Evolutionary conservation across 345 rosid genomes (phyloP).

Genomic region (Brassica nigra): DNA sequence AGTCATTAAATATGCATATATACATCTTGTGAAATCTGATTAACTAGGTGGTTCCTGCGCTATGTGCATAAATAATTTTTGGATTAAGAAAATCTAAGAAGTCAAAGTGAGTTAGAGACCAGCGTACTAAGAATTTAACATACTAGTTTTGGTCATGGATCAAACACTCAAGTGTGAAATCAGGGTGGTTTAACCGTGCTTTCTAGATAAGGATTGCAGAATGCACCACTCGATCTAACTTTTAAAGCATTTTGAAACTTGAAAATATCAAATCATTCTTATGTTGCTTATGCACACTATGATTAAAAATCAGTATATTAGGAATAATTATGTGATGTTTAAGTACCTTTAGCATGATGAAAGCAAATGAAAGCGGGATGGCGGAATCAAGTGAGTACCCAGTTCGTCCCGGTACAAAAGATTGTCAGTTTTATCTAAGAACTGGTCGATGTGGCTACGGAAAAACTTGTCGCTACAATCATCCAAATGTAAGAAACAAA

Average conservation of each 20-base stretch:
- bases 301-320: background rate
- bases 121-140: background rate
- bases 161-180: background rate
- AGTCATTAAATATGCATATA: background rate
- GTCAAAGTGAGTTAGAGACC: background rate
- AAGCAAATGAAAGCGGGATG: background rate
- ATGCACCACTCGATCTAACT: background rate
- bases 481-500: constrained; percentile 4
- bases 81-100: background rate
- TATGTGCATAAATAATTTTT: background rate
- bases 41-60: no score
- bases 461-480: background rate
- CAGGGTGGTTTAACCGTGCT: background rate
- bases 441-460: background rate
- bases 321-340: background rate
- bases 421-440: background rate
- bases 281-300: background rate
- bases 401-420: background rate
- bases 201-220: background rate
- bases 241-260: background rate
- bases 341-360: background rate
- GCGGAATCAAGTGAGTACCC: background rate
- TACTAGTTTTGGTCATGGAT: background rate
- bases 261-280: background rate
- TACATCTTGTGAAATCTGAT: background rate